Evolutionary conservation across 2,329 filamentous ascomycete genomes (phyloP).

Genomic region (Trichophyton mentagrophytes): DNA sequence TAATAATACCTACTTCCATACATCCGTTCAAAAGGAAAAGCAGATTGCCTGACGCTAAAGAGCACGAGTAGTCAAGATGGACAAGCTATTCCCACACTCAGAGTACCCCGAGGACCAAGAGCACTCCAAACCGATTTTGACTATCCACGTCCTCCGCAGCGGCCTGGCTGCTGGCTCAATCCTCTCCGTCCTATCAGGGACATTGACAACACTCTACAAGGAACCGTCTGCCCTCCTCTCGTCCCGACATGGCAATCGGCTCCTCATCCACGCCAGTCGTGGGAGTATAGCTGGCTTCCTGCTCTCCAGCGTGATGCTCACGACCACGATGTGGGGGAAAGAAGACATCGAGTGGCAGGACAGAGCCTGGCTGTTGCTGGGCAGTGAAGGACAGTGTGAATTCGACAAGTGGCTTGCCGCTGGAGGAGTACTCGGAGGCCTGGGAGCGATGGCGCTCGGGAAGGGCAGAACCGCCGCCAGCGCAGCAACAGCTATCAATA

Average conservation of each 20-base stretch:
- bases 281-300: slow-evolving; percentile 7
- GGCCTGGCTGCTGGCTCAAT: slow-evolving; percentile 5
- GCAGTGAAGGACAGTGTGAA: slow-evolving; percentile 6
- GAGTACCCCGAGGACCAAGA: slow-evolving; percentile 10
- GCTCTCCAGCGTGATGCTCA: slow-evolving; percentile 2
- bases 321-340: slow-evolving; percentile 5
- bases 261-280: slow-evolving; percentile 8
- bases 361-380: slow-evolving; percentile 7
- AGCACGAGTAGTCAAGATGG: slow-evolving; percentile 1
- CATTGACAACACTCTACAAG: slow-evolving; percentile 5
- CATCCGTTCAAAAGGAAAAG: too few relatives aligned
- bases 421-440: slow-evolving; percentile 6
- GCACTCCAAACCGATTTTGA: slow-evolving; percentile 6
- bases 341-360: slow-evolving; percentile 11
- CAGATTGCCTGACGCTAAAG: too few relatives aligned
- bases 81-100: slow-evolving; percentile 9
- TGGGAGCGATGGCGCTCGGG: neutral
- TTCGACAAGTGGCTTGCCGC: slow-evolving; percentile 5
- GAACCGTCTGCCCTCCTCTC: slow-evolving; percentile 5
- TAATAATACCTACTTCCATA: too few relatives aligned
- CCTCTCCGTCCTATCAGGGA: slow-evolving; percentile 7
- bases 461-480: slow-evolving; percentile 4
- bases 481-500: neutral
- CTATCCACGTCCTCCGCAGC: slow-evolving; percentile 8
- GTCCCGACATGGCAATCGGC: slow-evolving; percentile 3